Evolutionary conservation across 2,329 filamentous ascomycete genomes (phyloP).

Genomic region (Byssothecium circinans): DNA sequence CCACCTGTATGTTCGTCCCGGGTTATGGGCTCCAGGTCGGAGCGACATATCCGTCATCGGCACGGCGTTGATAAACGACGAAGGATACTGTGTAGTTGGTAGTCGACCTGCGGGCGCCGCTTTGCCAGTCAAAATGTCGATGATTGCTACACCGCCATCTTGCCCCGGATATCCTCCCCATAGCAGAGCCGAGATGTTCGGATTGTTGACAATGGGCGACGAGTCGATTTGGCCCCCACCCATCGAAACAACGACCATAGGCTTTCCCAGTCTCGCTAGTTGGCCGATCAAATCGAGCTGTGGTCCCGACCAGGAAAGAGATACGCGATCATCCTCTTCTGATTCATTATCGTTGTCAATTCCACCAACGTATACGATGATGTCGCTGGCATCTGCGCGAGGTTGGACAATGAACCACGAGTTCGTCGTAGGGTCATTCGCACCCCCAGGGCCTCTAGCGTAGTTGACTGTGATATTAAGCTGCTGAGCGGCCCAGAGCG

Average conservation of each 20-base stretch:
- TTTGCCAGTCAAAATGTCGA: conserved; percentile 57
- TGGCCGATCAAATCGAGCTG: conserved; percentile 57
- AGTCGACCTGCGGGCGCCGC: conserved; percentile 56
- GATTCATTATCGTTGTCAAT: conserved; percentile 57
- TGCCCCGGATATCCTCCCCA: conserved; percentile 66
- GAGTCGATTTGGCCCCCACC: conserved; percentile 53
- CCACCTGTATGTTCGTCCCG: conserved; percentile 64
- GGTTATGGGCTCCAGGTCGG: conserved; percentile 48
- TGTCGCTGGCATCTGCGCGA: conserved; percentile 49
- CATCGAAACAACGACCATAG: conserved; percentile 56
- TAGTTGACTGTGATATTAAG: conserved; percentile 45
- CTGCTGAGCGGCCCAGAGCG: conserved; percentile 55
- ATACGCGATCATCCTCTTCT: conserved; percentile 56
- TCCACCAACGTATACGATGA: conserved; percentile 60
- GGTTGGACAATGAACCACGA: conserved; percentile 19
- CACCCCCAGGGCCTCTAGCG: conserved; percentile 27
- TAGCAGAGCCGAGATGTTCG: conserved; percentile 39
- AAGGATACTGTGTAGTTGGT: conserved; percentile 60
- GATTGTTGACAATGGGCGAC: conserved; percentile 49
- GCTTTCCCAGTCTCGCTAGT: conserved; percentile 52
- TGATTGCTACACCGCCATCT: conserved; percentile 58
- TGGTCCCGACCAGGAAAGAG: conserved; percentile 55
- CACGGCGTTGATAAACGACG: conserved; percentile 52
- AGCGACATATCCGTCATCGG: conserved; percentile 61
- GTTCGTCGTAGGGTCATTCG: conserved; percentile 31